phyloP scores from a whole-genome alignment of 768 basidiomycete species.

The Trametes sanguinea region DNA sequence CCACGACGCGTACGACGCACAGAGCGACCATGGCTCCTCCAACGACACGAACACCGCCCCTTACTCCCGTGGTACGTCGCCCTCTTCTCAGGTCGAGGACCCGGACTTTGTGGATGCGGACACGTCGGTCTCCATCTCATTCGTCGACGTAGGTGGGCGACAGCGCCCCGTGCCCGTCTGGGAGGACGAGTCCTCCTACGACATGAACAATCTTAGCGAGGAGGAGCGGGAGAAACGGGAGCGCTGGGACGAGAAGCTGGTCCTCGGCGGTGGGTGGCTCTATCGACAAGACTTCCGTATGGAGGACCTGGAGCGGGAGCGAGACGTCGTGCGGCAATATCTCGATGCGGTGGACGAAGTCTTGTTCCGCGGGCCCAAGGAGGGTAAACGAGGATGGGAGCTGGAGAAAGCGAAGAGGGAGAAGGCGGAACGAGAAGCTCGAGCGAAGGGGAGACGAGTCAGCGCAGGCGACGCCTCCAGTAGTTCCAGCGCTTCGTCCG shows the following conservation, averaged over 20 bases:
- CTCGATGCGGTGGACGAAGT: slow-evolving; percentile 80
- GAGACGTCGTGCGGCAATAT: slow-evolving; percentile 58
- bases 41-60: slow-evolving; percentile 31
- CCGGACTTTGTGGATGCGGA: slow-evolving; percentile 49
- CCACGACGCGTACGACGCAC: slow-evolving; percentile 82
- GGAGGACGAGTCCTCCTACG: slow-evolving; percentile 66
- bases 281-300: slow-evolving; percentile 68
- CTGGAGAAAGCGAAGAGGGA: slow-evolving; percentile 47
- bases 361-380: slow-evolving; percentile 63
- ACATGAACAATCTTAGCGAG: slow-evolving; percentile 48
- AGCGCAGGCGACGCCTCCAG: slow-evolving; percentile 46
- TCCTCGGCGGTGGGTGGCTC: slow-evolving; percentile 81
- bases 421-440: slow-evolving; percentile 39
- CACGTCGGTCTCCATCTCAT: slow-evolving; percentile 64
- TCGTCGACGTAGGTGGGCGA: slow-evolving; percentile 68
- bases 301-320: slow-evolving; percentile 57
- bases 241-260: slow-evolving; percentile 79
- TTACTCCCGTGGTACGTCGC: slow-evolving; percentile 24
- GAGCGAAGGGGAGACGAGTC: slow-evolving; percentile 46
- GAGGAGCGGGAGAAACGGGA: slow-evolving; percentile 60
- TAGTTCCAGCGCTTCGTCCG: slow-evolving; percentile 18
- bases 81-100: slow-evolving; percentile 29
- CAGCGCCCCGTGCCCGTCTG: slow-evolving; percentile 72
- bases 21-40: slow-evolving; percentile 63
- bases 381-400: slow-evolving; percentile 50